phyloP scores from a whole-genome alignment of 1,284 basidiomycete genomes.

The Gymnopus androsaceus region DNA sequence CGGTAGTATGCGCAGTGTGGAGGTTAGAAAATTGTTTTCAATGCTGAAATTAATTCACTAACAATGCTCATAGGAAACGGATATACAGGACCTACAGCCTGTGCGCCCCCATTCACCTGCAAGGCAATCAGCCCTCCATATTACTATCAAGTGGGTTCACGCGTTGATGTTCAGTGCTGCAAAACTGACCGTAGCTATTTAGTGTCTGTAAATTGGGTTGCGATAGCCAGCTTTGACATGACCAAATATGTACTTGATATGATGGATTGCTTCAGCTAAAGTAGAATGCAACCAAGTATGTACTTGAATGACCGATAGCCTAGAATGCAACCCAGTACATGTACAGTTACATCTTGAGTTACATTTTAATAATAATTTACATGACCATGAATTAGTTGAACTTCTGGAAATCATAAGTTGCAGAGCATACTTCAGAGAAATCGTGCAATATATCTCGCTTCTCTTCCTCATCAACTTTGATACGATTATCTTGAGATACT shows the following conservation, averaged over 20 bases:
- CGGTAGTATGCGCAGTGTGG: slow-evolving; percentile 57
- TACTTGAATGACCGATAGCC: too few relatives aligned
- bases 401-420: too few relatives aligned
- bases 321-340: too few relatives aligned
- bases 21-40: slow-evolving; percentile 31
- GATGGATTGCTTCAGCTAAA: too few relatives aligned
- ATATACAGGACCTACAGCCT: slow-evolving; percentile 47
- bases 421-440: too few relatives aligned
- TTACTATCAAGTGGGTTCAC: slow-evolving; percentile 5
- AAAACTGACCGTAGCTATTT: not conserved
- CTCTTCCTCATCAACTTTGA: too few relatives aligned
- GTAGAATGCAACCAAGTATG: too few relatives aligned
- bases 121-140: slow-evolving; percentile 7
- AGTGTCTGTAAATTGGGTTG: slow-evolving; percentile 4
- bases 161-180: not conserved
- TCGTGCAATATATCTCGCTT: too few relatives aligned
- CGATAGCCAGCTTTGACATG: not conserved
- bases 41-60: not conserved
- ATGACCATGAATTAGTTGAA: too few relatives aligned
- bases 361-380: too few relatives aligned
- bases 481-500: too few relatives aligned
- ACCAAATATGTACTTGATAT: not conserved
- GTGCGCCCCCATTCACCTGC: slow-evolving; percentile 7
- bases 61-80: slow-evolving; percentile 17
- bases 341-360: too few relatives aligned